A percentile compares a stretch with the other conserved stretches of the same genome.
Evolutionary conservation across 495 filamentous ascomycete species (phyloP).

Genomic region (Peziza echinospora): DNA sequence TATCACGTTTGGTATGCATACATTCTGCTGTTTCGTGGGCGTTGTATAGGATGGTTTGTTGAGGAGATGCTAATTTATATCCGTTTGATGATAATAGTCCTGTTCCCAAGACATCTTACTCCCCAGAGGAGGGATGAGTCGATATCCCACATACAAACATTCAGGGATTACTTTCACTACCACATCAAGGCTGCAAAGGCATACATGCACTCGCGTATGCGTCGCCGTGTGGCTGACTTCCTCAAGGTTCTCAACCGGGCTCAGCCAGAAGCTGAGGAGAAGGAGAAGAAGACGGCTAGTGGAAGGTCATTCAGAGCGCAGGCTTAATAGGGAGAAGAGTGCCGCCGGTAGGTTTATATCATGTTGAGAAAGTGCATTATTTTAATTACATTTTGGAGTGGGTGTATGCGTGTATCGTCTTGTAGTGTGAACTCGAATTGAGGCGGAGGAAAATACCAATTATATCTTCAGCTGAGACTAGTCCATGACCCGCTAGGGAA

Average conservation of each 20-base stretch:
- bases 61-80: not conserved
- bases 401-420: no score
- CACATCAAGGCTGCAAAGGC: slow-evolving; percentile 99
- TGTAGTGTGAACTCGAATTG: no score
- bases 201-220: slow-evolving; percentile 96
- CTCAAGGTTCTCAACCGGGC: slow-evolving; percentile 75
- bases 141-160: slow-evolving; percentile 97
- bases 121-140: slow-evolving; percentile 74
- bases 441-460: no score
- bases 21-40: not conserved
- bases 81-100: slow-evolving; percentile 52
- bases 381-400: no score
- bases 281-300: slow-evolving; percentile 95
- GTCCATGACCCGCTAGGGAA: no score
- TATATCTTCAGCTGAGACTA: no score
- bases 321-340: no score
- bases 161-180: slow-evolving; percentile 99
- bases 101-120: slow-evolving; percentile 88
- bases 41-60: not conserved
- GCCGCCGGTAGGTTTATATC: no score
- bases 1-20: slow-evolving; percentile 70
- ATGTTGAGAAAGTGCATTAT: no score
- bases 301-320: slow-evolving; percentile 89
- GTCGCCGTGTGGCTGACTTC: slow-evolving; percentile 89
- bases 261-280: slow-evolving; percentile 63